phyloP scores from a whole-genome alignment of 345 rosid genomes.

The Boechera retrofracta region DNA sequence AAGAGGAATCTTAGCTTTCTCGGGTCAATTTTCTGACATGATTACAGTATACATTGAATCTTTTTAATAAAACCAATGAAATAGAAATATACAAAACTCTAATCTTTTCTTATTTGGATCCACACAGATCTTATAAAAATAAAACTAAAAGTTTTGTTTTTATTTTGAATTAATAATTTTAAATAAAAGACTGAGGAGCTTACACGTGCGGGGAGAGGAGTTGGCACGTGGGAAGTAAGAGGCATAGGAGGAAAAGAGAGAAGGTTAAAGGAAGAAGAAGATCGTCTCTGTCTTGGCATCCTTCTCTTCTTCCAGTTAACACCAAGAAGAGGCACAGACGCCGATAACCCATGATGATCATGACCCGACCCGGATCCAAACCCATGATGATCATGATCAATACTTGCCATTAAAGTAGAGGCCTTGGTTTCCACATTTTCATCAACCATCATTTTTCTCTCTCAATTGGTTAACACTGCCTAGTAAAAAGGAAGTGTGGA shows the following conservation, averaged over 20 bases:
- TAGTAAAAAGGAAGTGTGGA: constrained; percentile 32
- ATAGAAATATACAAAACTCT: neutral
- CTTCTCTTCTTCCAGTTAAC: constrained; percentile 83
- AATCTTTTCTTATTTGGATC: neutral
- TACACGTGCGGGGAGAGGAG: constrained; percentile 72
- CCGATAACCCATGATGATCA: constrained; percentile 51
- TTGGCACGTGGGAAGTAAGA: constrained; percentile 42
- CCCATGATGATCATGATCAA: constrained; percentile 32
- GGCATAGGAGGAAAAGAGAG: constrained; percentile 50
- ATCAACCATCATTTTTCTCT: constrained; percentile 45
- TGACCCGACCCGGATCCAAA: constrained; percentile 52
- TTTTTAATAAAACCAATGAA: constrained; percentile 8
- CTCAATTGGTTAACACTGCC: constrained; percentile 48
- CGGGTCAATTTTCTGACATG: constrained; percentile 76
- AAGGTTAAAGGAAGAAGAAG: constrained; percentile 61
- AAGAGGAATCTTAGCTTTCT: constrained; percentile 75
- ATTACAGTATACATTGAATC: constrained; percentile 22
- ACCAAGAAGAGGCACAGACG: constrained; percentile 57
- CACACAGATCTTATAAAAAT: constrained; percentile 3
- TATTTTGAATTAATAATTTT: neutral
- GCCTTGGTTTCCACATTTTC: constrained; percentile 63
- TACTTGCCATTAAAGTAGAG: constrained; percentile 63
- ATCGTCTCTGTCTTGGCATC: constrained; percentile 86
- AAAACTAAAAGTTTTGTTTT: neutral
- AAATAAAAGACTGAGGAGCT: constrained; percentile 32